Base-by-base conservation (phyloP, 495 filamentous ascomycete species). In the Collariella sp. region DNA sequence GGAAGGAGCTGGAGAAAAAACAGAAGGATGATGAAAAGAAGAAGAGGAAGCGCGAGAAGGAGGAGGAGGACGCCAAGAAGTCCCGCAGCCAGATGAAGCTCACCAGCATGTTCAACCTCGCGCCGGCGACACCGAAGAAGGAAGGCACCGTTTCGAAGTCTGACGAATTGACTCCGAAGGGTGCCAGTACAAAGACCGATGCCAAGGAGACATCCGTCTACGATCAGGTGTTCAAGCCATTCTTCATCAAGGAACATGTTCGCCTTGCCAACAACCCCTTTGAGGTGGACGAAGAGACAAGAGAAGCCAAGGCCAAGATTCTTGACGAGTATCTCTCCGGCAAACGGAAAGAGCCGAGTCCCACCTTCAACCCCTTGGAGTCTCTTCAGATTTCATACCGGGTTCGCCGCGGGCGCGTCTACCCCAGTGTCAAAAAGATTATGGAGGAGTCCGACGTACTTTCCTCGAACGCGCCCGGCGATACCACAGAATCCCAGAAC, bases 171-270 rank as follows among this genome's bases (percentile, higher is more conserved):
- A 36, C 65, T 11, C 38, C 53, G 15, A 42, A 51, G 22, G 56
- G 45, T 15, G 29, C 66, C 7, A 7, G 63, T n/a, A 47, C 56
- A 16, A 51, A 58, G 22, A 55, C 62, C 58, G 51, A 62, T 46
- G 34, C 59, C 43, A 61, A 72, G 11, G 57, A 66, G 18, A 56
- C 71, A 33, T 78, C 82, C 0, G 78, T 83, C 39, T 97, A 94
- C 60, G 72, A 87, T 15, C 79, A 79, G 57, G 69, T 64, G 29
- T 96, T 96, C 61, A 80, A 86, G 13, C 79, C 86, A 0, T 96
- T 94, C 68, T 89, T 85, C 53, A 57, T 89, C 10, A 81, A 89
- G 50, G 73, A 78, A 13, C 73, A 85, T 59, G 85, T 86, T 2
- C 77, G 56, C 10, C 52, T 91, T 39, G 87, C 88, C 2, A 72